These are phyloP conservation scores for Fusarium anguioides DNA, from an alignment of 2,329 filamentous ascomycete species.

Conservation along the genomic window DNA sequence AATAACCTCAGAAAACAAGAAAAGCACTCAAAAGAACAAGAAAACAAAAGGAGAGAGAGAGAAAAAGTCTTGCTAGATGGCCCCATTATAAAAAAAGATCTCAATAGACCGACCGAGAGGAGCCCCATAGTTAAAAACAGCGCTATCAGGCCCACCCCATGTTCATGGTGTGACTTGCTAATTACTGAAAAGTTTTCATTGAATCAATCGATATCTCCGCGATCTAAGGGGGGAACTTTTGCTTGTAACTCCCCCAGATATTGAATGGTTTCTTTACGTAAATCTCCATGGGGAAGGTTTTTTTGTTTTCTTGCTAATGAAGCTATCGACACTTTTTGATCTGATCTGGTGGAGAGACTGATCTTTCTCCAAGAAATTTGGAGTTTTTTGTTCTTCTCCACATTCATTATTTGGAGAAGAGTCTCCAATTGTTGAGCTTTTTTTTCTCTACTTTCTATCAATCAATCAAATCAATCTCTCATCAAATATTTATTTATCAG, in stretches of 20 bases:
- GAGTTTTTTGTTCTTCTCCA: not conserved
- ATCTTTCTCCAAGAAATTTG: not conserved
- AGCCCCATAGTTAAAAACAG: constrained; percentile 25
- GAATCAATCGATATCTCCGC: constrained; percentile 4
- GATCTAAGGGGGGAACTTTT: not conserved
- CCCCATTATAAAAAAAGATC: constrained; percentile 32
- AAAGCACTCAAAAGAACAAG: not conserved
- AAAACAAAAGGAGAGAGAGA: not conserved
- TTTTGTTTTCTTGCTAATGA: not conserved
- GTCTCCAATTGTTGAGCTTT: not conserved
- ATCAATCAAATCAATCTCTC: not conserved
- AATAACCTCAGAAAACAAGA: not conserved
- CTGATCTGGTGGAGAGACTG: not conserved
- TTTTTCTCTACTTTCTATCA: too few species aligned
- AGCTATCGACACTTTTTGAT: not conserved
- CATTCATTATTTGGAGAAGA: not conserved
- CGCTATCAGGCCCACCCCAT: constrained; percentile 30
- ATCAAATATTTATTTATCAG: not conserved
- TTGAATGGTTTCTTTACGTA: constrained; percentile 23
- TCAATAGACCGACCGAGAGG: not conserved
- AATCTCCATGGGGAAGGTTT: constrained; percentile 35
- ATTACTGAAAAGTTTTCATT: not conserved
- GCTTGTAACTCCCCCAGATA: constrained; percentile 6
- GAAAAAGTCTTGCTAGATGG: constrained; percentile 19
- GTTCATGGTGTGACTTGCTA: constrained; percentile 14